phyloP scores from a whole-genome alignment of 352 stramenopile species.

The Sclerospora graminicola region DNA sequence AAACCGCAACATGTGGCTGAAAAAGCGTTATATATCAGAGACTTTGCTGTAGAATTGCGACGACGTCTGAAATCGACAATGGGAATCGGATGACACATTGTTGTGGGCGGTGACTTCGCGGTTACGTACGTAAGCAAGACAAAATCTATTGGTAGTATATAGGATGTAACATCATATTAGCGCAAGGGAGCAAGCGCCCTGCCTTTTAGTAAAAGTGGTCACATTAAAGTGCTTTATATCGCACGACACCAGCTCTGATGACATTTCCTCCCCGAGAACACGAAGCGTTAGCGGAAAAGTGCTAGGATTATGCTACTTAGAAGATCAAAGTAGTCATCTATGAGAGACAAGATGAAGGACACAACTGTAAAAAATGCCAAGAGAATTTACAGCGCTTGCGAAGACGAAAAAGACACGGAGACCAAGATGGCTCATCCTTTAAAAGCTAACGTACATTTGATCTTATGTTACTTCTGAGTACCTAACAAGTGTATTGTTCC shows the following conservation, averaged over 20 bases:
- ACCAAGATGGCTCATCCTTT: no score
- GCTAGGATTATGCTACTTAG: slow-evolving; percentile 4
- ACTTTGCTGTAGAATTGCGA: slow-evolving; percentile 37
- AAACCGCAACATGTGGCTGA: slow-evolving; percentile 30
- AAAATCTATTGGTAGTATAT: no score
- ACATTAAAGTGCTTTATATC: slow-evolving; percentile 65
- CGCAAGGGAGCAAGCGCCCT: no score
- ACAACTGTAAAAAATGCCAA: slow-evolving; percentile 26
- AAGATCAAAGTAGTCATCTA: slow-evolving; percentile 34
- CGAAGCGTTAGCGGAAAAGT: no score
- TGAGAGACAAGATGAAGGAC: slow-evolving; percentile 35
- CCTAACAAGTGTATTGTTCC: no score
- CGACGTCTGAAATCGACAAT: slow-evolving; percentile 35
- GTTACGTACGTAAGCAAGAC: no score
- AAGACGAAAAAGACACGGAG: no score
- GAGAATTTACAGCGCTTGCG: no score
- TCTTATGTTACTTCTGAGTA: no score
- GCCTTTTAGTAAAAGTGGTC: slow-evolving; percentile 41
- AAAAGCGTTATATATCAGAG: slow-evolving; percentile 52
- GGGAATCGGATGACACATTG: slow-evolving; percentile 57
- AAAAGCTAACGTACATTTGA: no score
- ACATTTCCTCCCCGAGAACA: slow-evolving; percentile 12
- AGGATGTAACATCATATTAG: no score
- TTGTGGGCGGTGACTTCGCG: no score
- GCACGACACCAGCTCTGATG: slow-evolving; percentile 35